Evolutionary conservation across 352 stramenopile genomes (phyloP), one percentile per base, ranked within the genome.

Genomic region (Globisporangium iwayamae): DNA sequence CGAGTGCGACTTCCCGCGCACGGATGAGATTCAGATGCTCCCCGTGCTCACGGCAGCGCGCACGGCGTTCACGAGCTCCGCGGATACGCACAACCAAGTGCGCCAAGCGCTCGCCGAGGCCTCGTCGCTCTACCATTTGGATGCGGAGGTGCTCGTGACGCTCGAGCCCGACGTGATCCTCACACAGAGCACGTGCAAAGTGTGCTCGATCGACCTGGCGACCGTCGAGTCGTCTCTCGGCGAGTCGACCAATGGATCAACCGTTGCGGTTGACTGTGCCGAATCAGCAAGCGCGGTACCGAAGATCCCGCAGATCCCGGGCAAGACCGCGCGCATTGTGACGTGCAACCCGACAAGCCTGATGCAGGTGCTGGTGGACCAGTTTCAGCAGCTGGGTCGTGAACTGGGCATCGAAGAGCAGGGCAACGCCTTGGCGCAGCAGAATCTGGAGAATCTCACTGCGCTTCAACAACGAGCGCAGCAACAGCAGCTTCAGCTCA

Each of bases 121-220:
- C 1, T 74, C 73, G 22, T 89, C 79, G 45, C 71, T 92, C 18
- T 92, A 92, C 64, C 76, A 84, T 34, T 62, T 92, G 47, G 72
- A 92, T 60, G 66, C 73, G 0, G 68, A 32, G 7, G 46, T 57
- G n/a, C 60, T 92, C 28, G 65, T 73, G 13, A 62, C 58, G 20
- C 63, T 92, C 8, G 36, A 59, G 56, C 80, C 83, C 11, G 79
- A 92, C 56, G 72, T 92, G 54, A 87, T 92, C 65, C 67, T 92
- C 57, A 89, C 82, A 20, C 83, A 92, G 58, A 87, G 79, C 61
- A 72, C 81, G 13, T 92, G 83, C 64, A 76, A 78, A 51, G 83
- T 92, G 14, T 92, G 83, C 60, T 90, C 83, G 46, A 89, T 92
- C 60, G 83, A 92, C 59, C 51, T 87, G 50, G 72, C 69, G 38